These are phyloP conservation scores for Quercus bicolor DNA, from an alignment of 306 rosid species.

Conservation along the genomic window DNA sequence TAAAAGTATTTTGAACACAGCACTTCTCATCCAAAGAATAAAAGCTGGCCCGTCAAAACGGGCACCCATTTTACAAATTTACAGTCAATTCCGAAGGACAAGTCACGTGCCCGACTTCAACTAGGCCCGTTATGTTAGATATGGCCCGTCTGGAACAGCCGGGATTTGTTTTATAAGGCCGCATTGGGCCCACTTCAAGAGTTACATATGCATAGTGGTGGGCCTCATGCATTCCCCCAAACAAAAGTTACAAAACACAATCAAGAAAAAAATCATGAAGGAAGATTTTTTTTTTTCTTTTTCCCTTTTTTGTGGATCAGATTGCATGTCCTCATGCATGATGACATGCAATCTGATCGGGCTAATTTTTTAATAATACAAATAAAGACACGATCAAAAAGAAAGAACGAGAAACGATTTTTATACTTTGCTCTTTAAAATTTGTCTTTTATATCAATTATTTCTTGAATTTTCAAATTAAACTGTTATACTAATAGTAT, in stretches of 20 bases:
- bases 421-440: not conserved
- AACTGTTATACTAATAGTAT: too few relatives aligned
- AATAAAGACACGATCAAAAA: not conserved
- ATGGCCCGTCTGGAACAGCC: too few relatives aligned
- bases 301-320: not conserved
- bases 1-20: rapidly evolving
- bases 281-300: not conserved
- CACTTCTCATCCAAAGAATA: too few relatives aligned
- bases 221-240: too few relatives aligned
- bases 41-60: too few relatives aligned
- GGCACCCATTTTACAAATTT: too few relatives aligned
- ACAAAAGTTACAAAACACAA: not conserved
- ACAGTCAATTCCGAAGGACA: too few relatives aligned
- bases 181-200: too few relatives aligned
- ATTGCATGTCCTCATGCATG: not conserved
- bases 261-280: not conserved
- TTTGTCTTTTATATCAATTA: not conserved
- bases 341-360: not conserved
- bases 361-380: not conserved
- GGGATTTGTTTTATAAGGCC: too few relatives aligned
- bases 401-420: not conserved
- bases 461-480: not conserved
- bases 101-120: too few relatives aligned
- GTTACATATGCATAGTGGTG: too few relatives aligned
- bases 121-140: too few relatives aligned